A percentile compares a stretch with the other conserved stretches of the same genome.
phyloP scores from a whole-genome alignment of 768 basidiomycete genomes.

The Boletus tomentosulus region DNA sequence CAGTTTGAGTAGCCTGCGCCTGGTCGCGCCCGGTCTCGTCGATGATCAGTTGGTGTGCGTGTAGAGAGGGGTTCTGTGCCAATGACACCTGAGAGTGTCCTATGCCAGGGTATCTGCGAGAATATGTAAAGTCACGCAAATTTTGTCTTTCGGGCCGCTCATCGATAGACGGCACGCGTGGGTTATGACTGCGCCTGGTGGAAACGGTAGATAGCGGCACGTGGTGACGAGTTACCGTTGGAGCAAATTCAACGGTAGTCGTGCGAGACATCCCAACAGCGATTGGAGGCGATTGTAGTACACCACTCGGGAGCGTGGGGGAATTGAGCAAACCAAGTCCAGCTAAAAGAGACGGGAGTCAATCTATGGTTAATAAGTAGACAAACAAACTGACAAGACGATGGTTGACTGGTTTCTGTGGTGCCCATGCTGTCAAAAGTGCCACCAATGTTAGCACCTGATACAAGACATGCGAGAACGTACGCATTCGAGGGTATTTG shows the following conservation, averaged over 20 bases:
- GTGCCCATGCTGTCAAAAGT: constrained; percentile 36
- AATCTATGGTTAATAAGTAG: not conserved
- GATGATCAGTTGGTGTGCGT: constrained; percentile 9
- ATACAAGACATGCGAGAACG: not conserved
- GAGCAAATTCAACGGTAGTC: constrained; percentile 52
- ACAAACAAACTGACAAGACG: constrained; percentile 10
- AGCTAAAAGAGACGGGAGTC: constrained; percentile 11
- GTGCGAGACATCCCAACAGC: constrained; percentile 34
- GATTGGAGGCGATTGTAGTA: constrained; percentile 2
- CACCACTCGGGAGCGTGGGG: not conserved
- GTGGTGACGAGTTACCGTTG: constrained; percentile 26
- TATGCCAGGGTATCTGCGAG: constrained; percentile 11
- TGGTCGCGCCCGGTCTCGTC: constrained; percentile 13
- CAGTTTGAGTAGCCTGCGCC: constrained; percentile 36
- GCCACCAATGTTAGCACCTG: constrained; percentile 2
- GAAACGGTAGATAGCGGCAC: constrained; percentile 22
- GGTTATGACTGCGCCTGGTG: constrained; percentile 24
- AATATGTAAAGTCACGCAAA: constrained; percentile 8
- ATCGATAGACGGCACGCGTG: not conserved
- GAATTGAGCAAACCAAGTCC: constrained; percentile 4
- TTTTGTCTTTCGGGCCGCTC: constrained; percentile 7
- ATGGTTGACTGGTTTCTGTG: not conserved
- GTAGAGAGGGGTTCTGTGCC: constrained; percentile 13
- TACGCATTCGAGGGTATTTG: constrained; percentile 6
- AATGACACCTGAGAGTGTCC: constrained; percentile 15